Evolutionary conservation across 1,284 basidiomycete species (phyloP).

Genomic region (Omphalotus olearius): DNA sequence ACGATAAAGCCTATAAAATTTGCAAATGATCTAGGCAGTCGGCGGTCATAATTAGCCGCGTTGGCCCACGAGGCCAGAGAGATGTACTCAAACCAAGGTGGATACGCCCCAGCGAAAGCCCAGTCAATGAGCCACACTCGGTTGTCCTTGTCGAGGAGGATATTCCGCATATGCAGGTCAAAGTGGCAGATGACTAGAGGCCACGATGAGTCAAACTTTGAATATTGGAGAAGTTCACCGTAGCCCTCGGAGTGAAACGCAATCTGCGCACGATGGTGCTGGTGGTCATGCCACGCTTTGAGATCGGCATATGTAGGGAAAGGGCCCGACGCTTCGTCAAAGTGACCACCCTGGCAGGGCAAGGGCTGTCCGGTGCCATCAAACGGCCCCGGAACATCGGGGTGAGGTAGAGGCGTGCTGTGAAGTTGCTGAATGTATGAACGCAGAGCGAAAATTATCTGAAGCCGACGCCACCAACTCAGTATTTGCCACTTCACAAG

Average conservation of each 20-base stretch:
- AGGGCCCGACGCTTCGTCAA: slow-evolving; percentile 20
- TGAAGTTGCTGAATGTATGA: slow-evolving; percentile 21
- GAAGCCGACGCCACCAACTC: slow-evolving; percentile 3
- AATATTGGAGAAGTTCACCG: slow-evolving; percentile 3
- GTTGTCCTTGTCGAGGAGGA: slow-evolving; percentile 18
- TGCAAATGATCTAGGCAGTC: slow-evolving; percentile 3
- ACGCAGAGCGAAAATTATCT: slow-evolving; percentile 13
- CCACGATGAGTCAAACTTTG: slow-evolving; percentile 16
- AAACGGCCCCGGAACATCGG: slow-evolving; percentile 20
- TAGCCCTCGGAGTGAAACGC: background rate
- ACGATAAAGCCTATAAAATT: slow-evolving; percentile 1
- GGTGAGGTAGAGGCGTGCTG: slow-evolving; percentile 12
- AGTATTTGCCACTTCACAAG: background rate
- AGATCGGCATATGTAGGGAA: slow-evolving; percentile 23
- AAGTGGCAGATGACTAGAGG: slow-evolving; percentile 22
- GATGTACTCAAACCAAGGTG: slow-evolving; percentile 20
- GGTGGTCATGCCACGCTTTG: slow-evolving; percentile 20
- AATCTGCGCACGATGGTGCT: slow-evolving; percentile 1
- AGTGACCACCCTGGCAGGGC: slow-evolving; percentile 18
- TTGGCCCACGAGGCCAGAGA: background rate
- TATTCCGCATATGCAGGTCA: slow-evolving; percentile 20
- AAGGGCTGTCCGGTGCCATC: slow-evolving; percentile 13
- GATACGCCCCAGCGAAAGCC: slow-evolving; percentile 20
- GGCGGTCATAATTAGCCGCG: background rate
- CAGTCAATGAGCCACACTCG: slow-evolving; percentile 21